Conservation (phyloP, 2,329 filamentous ascomycete species). For the Apiospora hydei region DNA sequence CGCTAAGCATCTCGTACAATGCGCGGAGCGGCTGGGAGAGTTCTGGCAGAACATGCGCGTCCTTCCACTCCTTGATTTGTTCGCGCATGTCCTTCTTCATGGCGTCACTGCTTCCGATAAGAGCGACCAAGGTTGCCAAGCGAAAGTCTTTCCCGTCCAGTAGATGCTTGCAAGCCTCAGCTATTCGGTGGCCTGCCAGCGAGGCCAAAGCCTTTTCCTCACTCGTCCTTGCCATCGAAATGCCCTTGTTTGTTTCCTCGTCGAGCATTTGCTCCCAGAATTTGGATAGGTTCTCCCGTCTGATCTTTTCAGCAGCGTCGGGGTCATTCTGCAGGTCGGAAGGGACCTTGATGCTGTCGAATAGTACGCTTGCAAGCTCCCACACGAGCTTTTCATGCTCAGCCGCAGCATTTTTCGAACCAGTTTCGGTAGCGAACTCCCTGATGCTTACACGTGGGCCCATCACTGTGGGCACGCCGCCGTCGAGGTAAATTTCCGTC, state of each 20-base stretch:
- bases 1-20: constrained; percentile 87
- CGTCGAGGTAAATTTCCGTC: constrained; percentile 59
- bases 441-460: constrained; percentile 55
- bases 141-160: constrained; percentile 79
- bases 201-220: constrained; percentile 87
- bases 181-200: constrained; percentile 79
- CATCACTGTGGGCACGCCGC: constrained; percentile 68
- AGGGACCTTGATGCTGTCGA: constrained; percentile 69
- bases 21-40: constrained; percentile 85
- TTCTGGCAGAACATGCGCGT: constrained; percentile 84
- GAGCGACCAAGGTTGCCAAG: constrained; percentile 82
- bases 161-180: constrained; percentile 83
- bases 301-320: constrained; percentile 47
- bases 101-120: constrained; percentile 76
- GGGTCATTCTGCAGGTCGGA: constrained; percentile 47
- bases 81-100: constrained; percentile 77
- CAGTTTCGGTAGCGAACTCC: constrained; percentile 50
- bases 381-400: constrained; percentile 79
- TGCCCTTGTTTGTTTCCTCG: constrained; percentile 59
- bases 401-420: constrained; percentile 49
- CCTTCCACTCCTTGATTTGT: constrained; percentile 85
- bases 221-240: constrained; percentile 65
- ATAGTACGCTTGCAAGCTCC: constrained; percentile 86
- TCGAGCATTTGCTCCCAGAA: constrained; percentile 74
- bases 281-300: constrained; percentile 70